phyloP scores from a whole-genome alignment of 1,284 basidiomycete genomes.

The Cutaneotrichosporon sp. region DNA sequence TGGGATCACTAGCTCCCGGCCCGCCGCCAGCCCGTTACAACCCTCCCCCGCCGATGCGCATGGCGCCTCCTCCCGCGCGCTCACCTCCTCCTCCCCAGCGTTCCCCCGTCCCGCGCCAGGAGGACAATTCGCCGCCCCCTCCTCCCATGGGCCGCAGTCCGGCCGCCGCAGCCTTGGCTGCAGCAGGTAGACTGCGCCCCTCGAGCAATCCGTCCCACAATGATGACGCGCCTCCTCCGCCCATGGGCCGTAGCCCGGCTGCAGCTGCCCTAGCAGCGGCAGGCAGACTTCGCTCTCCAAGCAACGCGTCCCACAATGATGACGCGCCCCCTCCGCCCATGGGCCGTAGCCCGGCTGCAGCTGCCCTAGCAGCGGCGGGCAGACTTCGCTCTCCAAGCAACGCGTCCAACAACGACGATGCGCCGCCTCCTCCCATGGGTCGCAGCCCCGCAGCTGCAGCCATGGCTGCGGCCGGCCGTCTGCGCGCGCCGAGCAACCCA shows the following conservation, averaged over 20 bases:
- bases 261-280: conserved; percentile 28
- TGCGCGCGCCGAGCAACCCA: conserved; percentile 18
- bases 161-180: conserved; percentile 31
- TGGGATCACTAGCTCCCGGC: conserved; percentile 41
- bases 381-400: conserved; percentile 17
- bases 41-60: conserved; percentile 25
- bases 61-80: conserved; percentile 28
- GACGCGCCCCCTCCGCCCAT: conserved; percentile 36
- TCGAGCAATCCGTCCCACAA: conserved; percentile 22
- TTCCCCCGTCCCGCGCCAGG: conserved; percentile 11
- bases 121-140: conserved; percentile 36
- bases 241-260: conserved; percentile 38
- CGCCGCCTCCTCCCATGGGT: conserved; percentile 38
- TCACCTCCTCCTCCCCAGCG: conserved; percentile 17
- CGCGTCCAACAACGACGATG: conserved; percentile 25
- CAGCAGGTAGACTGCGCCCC: conserved; percentile 14
- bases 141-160: conserved; percentile 38
- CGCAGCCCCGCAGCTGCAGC: conserved; percentile 39
- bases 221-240: conserved; percentile 37
- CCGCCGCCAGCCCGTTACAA: conserved; percentile 44
- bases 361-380: conserved; percentile 24
- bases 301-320: conserved; percentile 23
- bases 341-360: conserved; percentile 39
- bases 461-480: conserved; percentile 20
- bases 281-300: conserved; percentile 15